A percentile compares a stretch with the other conserved stretches of the same genome.
These are phyloP conservation scores for Trichosporon asahii DNA, from an alignment of 1,284 basidiomycete species.

Conservation along the genomic window DNA sequence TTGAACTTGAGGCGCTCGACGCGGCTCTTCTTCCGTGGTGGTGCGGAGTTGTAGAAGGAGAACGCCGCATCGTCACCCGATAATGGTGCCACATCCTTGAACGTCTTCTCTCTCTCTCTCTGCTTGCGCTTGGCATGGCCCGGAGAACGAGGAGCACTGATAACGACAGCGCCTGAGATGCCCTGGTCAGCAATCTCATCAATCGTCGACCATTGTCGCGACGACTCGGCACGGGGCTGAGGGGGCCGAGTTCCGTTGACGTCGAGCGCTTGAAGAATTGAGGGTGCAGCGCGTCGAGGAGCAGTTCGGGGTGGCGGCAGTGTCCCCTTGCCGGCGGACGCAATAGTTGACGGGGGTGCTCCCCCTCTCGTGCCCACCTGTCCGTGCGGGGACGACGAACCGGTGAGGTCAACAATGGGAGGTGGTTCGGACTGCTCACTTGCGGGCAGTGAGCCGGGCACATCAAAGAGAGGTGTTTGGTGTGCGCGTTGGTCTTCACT, in stretches of 20 bases:
- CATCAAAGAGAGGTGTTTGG: not conserved
- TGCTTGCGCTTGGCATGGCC: slow-evolving; percentile 26
- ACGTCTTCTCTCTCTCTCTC: slow-evolving; percentile 31
- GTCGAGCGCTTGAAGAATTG: not conserved
- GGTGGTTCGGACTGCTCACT: not conserved
- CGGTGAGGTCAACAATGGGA: not conserved
- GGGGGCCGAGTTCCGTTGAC: slow-evolving; percentile 11
- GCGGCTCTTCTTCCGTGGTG: slow-evolving; percentile 4
- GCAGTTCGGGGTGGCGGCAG: not conserved
- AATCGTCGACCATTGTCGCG: slow-evolving; percentile 13
- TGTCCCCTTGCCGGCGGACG: not conserved
- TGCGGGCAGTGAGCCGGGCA: not conserved
- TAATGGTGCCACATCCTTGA: slow-evolving; percentile 33
- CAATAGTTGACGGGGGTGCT: not conserved
- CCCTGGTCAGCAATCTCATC: slow-evolving; percentile 22
- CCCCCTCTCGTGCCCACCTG: too few relatives aligned
- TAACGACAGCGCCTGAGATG: slow-evolving; percentile 15
- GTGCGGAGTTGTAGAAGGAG: slow-evolving; percentile 31
- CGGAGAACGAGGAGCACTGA: slow-evolving; percentile 15
- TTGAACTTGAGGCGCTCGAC: slow-evolving; percentile 12
- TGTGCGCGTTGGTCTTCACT: too few relatives aligned
- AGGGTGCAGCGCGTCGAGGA: not conserved
- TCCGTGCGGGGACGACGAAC: not conserved
- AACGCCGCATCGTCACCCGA: slow-evolving; percentile 28
- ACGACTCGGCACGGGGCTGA: not conserved